phyloP scores from a whole-genome alignment of 805 yeast genomes.

The Kodamaea sagamina region DNA sequence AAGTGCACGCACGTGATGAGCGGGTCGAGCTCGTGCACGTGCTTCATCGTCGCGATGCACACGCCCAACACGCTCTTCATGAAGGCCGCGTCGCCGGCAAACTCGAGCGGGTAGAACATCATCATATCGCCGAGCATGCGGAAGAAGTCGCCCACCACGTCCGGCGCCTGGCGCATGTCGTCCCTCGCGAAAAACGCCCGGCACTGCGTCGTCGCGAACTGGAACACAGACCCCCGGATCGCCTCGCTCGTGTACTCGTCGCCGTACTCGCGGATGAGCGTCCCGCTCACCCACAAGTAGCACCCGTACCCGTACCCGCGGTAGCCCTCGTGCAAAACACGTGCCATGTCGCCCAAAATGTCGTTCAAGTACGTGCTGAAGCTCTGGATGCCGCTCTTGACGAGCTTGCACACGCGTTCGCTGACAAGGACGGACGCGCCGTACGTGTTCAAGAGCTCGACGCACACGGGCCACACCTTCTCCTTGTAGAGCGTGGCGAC shows the following conservation, averaged over 20 bases:
- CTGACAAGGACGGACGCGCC: slow-evolving; percentile 66
- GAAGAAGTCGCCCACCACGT: slow-evolving; percentile 83
- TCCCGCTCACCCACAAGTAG: slow-evolving; percentile 87
- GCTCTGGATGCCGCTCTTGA: slow-evolving; percentile 65
- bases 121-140: slow-evolving; percentile 75
- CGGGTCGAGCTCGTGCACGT: slow-evolving; percentile 69
- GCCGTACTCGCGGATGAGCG: slow-evolving; percentile 67
- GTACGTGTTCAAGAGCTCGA: slow-evolving; percentile 49
- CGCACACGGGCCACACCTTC: slow-evolving; percentile 58
- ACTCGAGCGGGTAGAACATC: slow-evolving; percentile 67
- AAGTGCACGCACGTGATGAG: slow-evolving; percentile 70
- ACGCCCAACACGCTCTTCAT: slow-evolving; percentile 58
- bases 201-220: slow-evolving; percentile 70
- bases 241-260: slow-evolving; percentile 51
- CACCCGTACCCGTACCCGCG: slow-evolving; percentile 72
- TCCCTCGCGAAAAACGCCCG: slow-evolving; percentile 50
- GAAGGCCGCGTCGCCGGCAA: slow-evolving; percentile 47
- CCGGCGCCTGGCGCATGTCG: slow-evolving; percentile 51
- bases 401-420: slow-evolving; percentile 71
- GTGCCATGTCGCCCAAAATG: slow-evolving; percentile 64
- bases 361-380: slow-evolving; percentile 58
- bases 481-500: slow-evolving; percentile 55
- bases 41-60: slow-evolving; percentile 51
- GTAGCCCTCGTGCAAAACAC: slow-evolving; percentile 69
- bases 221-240: slow-evolving; percentile 64